Evolutionary conservation across 345 rosid species (phyloP), one percentile per base, ranked within the genome.

Genomic region (Physaria fendleri): DNA sequence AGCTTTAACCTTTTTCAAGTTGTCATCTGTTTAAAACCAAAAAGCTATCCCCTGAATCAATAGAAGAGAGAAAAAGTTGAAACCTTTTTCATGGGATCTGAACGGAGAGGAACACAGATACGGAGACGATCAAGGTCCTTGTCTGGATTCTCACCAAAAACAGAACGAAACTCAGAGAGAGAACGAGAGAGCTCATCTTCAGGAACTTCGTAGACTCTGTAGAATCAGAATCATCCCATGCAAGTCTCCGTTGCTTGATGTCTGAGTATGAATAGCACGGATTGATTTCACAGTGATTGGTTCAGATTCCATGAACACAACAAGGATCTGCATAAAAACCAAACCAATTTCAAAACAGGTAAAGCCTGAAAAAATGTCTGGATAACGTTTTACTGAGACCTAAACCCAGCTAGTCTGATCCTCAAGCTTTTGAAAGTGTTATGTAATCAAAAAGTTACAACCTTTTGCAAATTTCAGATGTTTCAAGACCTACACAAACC

Each of bases 231-330:
- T 71, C 75, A 65, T 59, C 8, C 50, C 62, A 50, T 58, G 56
- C 55, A 71, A 38, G 56, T 57, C 66, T 28, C 5, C 62, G 35
- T 11, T 37, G 51, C 11, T 49, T 8, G 42, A 15, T 51, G 59
- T 24, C 71, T 71, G 51, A 23, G 23, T 15, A 12, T 48, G 62
- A 15, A 71, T 9, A n/a, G 4, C 24, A 37, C 71, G 66, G 35
- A 71, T 6, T 43, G 75, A 18, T 27, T 71, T 64, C 42, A 58
- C 56, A 3, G 49, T 51, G 49, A 71, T 38, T 57, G 65, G 66
- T 50, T 71, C 75, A 42, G 66, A 27, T 15, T 56, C 71, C 71
- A 65, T 71, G 62, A 64, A 71, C 60, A 71, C 35, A 43, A 71
- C 75, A 37, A 65, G 66, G 3, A 71, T 44, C 75, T 71, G 66